phyloP scores from a whole-genome alignment of 2,329 filamentous ascomycete genomes.

The Monosporascus sp. region DNA sequence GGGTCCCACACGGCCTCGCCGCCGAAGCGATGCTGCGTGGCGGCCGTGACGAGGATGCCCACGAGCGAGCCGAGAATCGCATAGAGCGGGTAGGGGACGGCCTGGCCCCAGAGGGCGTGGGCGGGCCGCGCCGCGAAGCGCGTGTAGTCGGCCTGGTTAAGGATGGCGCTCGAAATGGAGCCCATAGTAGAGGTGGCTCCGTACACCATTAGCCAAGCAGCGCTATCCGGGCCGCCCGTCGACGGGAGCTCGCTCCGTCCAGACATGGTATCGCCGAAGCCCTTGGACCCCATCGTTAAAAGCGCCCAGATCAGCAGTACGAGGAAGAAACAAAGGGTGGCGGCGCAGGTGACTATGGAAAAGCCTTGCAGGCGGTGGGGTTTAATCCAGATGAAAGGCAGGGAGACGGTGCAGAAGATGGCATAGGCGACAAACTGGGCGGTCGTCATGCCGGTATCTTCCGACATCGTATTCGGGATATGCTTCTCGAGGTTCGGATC shows the following conservation, averaged over 20 bases:
- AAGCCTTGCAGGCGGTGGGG: constrained; percentile 8
- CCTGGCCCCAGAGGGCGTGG: constrained; percentile 6
- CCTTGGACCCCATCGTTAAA: constrained; percentile 5
- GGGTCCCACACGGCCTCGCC: constrained; percentile 8
- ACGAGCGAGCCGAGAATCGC: constrained; percentile 8
- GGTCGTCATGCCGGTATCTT: constrained; percentile 23
- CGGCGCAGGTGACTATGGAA: constrained; percentile 4
- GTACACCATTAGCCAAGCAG: constrained; percentile 9
- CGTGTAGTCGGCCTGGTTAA: constrained; percentile 8
- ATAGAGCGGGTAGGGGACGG: constrained; percentile 8
- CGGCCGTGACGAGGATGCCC: constrained; percentile 10
- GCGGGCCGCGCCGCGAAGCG: constrained; percentile 9
- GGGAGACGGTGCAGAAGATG: constrained; percentile 8
- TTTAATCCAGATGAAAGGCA: constrained; percentile 9
- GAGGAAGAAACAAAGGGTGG: constrained; percentile 8
- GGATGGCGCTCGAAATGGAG: constrained; percentile 7
- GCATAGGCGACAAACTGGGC: constrained; percentile 22
- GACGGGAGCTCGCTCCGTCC: background rate
- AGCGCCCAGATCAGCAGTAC: constrained; percentile 10
- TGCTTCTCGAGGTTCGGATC: no score
- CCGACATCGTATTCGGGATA: constrained; percentile 6
- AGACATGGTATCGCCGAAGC: constrained; percentile 3
- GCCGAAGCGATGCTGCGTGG: constrained; percentile 3
- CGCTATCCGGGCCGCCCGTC: background rate
- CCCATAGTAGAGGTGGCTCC: constrained; percentile 9